Evolutionary conservation across 768 basidiomycete species (phyloP).

Genomic region (Leccinellum rugosiceps): DNA sequence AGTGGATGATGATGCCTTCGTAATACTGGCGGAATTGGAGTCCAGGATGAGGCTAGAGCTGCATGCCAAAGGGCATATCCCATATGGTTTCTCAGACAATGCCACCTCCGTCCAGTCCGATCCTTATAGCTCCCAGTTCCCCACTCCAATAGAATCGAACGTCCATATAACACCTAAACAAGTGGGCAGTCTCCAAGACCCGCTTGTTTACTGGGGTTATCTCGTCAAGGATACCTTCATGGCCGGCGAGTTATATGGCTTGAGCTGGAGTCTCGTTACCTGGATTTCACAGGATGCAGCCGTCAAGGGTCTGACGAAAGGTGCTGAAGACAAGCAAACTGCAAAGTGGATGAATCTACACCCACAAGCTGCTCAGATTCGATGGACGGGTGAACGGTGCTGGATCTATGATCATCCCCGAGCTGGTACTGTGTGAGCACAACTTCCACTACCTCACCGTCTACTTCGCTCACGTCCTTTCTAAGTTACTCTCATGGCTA

Average conservation of each 20-base stretch:
- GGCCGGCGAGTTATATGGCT: conserved; percentile 90
- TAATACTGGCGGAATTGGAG: conserved; percentile 93
- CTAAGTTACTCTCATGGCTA: conserved; percentile 92
- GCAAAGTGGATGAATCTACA: conserved; percentile 90
- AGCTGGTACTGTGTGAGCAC: conserved; percentile 82
- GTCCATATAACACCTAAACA: conserved; percentile 5
- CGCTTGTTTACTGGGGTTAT: conserved; percentile 85
- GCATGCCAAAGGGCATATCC: conserved; percentile 39
- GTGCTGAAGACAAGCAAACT: conserved; percentile 92
- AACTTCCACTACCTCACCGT: not conserved
- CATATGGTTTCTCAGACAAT: conserved; percentile 20
- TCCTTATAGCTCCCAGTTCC: not conserved
- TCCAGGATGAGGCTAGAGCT: conserved; percentile 80
- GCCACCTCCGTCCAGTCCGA: conserved; percentile 2
- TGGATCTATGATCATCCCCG: conserved; percentile 99
- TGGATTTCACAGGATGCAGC: conserved; percentile 78
- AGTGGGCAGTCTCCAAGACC: conserved; percentile 42
- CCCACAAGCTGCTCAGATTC: conserved; percentile 71
- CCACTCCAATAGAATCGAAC: not conserved
- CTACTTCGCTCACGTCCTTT: conserved; percentile 6
- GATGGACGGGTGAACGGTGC: conserved; percentile 91
- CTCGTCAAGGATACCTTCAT: conserved; percentile 92
- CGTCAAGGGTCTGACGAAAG: conserved; percentile 64
- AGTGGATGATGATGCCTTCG: conserved; percentile 92
- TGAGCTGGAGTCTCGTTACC: conserved; percentile 84